Base-by-base conservation (phyloP, 805 yeast genomes). In the Suhomyces sp. region DNA sequence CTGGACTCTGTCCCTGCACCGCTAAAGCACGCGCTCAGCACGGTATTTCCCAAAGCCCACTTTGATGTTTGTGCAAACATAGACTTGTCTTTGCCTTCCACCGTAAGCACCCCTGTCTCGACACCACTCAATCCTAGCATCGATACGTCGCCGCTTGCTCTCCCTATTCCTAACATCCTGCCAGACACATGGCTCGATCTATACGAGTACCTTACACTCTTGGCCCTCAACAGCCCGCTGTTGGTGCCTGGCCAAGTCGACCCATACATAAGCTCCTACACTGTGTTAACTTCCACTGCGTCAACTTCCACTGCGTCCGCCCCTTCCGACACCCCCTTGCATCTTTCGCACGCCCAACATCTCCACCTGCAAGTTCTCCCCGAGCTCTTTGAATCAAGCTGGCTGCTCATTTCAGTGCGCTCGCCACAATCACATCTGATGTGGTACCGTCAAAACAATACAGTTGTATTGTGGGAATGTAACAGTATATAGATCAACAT, bases 171-270 rank as follows among this genome's bases (percentile, higher is more conserved):
- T n/a, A 45, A 13, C 3, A n/a, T 36, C 33, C 23, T 15, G 41
- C 24, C 49, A 12, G 61, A 60, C 27, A n/a, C 44, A 4, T 17
- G 22, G 42, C 23, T 42, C 22, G 63, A 59, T 9, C 31, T 57
- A 4, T 59, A 61, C 53, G 68, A 64, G 49, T 63, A 60, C 47
- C 52, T 64, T 23, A 38, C 52, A 6, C 49, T 64, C 31, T 42
- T 61, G 23, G 57, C 59, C 35, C 12, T 60, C 10, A 59, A 62
- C 35, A 60, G 63, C 42, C 13, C 54, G 6, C 64, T 55, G 48
- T 49, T 62, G 47, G 23, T 55, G 17, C 53, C 54, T 6, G 41
- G 40, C 27, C 46, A 15, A 9, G 46, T 46, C 5, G 49, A 55
- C 27, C 23, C 48, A 1, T 54, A 45, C 36, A 44, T 57, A 17